Base-by-base conservation (phyloP, 2,329 filamentous ascomycete species). In the Nemania sp. region DNA sequence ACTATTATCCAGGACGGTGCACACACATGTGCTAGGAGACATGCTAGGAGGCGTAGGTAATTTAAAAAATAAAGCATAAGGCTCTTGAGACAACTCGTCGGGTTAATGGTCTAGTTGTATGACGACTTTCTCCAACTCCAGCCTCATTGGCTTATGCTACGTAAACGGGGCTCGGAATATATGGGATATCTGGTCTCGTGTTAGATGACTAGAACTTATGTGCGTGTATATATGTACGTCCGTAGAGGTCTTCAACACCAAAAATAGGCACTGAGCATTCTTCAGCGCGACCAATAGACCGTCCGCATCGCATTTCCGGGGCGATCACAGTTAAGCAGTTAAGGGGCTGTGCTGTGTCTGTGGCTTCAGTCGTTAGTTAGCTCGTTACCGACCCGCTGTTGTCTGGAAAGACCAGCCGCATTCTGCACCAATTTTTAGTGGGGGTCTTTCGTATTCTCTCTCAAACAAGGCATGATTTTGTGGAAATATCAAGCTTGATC, bases 261-360 rank as follows among this genome's bases (percentile, higher is more conserved):
- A 45, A 45, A 45, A 45, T 45, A 45, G 41, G 45, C 26, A 49
- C 15, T n/a, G 5, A 6, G 20, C 20, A 5, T 15, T 49, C 45
- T 49, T 22, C 2, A n/a, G 41, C n/a, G 4, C 15, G 41, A n/a
- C 41, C 41, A 45, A 45, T 45, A 45, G 41, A 45, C n/a, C n/a
- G 18, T 45, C 15, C 2, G n/a, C n/a, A 45, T 20, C 41, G 13
- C 3, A 41, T 13, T n/a, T 18, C 18, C n/a, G 13, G 35, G 13
- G 35, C 41, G 15, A 20, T 20, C 18, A 20, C 41, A 45, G 15
- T 3, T 15, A 45, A 45, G 41, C 15, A 45, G 45, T 26, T 26
- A 49, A 49, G 45, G 45, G 45, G 45, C 45, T 49, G 45, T 49
- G 45, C 45, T 49, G 45, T 49, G 45, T 47, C 4, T 49, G 45